Percentiles rank a stretch among this genome's conserved stretches.
Conservation (phyloP, 2,329 filamentous ascomycete genomes). For the Chrysosporium keratinophilum region DNA sequence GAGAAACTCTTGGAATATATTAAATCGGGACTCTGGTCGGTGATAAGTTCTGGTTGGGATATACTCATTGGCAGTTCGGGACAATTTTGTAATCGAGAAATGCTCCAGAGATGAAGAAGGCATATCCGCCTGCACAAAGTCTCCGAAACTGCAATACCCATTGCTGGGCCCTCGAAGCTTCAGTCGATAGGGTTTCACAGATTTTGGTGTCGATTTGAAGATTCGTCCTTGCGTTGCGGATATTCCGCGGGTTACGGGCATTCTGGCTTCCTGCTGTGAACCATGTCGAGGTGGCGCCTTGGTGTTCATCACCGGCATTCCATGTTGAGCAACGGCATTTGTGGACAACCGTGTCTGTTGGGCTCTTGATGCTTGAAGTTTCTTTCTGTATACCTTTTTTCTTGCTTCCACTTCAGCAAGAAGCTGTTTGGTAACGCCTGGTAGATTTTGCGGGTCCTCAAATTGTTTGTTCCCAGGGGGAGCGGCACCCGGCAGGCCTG, state of each 20-base stretch:
- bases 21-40: constrained; percentile 2
- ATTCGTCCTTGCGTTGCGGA: neutral
- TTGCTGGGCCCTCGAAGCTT: constrained; percentile 10
- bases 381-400: neutral
- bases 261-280: neutral
- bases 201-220: constrained; percentile 8
- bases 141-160: constrained; percentile 11
- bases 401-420: neutral
- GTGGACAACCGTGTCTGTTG: neutral
- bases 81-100: constrained; percentile 11
- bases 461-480: neutral
- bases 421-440: neutral
- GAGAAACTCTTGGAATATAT: constrained; percentile 15
- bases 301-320: neutral
- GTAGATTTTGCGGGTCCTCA: neutral
- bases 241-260: neutral
- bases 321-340: neutral
- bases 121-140: constrained; percentile 12
- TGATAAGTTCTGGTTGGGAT: neutral
- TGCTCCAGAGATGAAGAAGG: constrained; percentile 10
- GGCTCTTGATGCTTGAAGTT: neutral
- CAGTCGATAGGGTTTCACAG: constrained; percentile 5
- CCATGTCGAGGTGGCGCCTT: neutral
- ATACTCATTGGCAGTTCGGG: neutral
- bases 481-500: no score